Conservation (phyloP, 306 rosid species). For the Crotalaria pallida region DNA sequence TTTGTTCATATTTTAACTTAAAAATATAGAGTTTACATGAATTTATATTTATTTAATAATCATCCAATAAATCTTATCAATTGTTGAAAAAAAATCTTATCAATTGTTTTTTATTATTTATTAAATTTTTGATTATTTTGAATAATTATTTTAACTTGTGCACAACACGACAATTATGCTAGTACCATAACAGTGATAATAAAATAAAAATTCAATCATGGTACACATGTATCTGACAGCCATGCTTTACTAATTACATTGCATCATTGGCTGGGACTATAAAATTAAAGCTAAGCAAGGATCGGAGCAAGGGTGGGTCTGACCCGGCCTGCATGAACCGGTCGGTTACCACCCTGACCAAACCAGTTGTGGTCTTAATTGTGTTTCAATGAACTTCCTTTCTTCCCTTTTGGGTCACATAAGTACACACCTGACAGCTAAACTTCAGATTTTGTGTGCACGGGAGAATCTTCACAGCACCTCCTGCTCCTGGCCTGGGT, state of each 20-base stretch:
- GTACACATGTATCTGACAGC: constrained; percentile 22
- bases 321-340: constrained; percentile 78
- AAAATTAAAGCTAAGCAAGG: neutral
- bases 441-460: constrained; percentile 40
- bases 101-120: no score
- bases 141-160: no score
- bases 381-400: constrained; percentile 21
- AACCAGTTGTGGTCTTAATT: constrained; percentile 61
- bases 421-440: constrained; percentile 47
- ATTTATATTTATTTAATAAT: no score
- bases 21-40: no score
- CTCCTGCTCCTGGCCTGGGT: no score
- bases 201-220: neutral
- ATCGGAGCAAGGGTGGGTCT: constrained; percentile 18
- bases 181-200: no score
- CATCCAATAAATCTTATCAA: no score
- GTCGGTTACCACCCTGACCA: constrained; percentile 68
- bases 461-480: constrained; percentile 34
- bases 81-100: no score
- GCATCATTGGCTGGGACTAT: constrained; percentile 16
- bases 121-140: no score
- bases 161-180: no score
- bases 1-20: no score
- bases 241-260: neutral
- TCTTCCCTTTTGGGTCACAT: constrained; percentile 27